Evolutionary conservation across 805 yeast genomes (phyloP).

Genomic region (Wickerhamiella vanderwaltii): DNA sequence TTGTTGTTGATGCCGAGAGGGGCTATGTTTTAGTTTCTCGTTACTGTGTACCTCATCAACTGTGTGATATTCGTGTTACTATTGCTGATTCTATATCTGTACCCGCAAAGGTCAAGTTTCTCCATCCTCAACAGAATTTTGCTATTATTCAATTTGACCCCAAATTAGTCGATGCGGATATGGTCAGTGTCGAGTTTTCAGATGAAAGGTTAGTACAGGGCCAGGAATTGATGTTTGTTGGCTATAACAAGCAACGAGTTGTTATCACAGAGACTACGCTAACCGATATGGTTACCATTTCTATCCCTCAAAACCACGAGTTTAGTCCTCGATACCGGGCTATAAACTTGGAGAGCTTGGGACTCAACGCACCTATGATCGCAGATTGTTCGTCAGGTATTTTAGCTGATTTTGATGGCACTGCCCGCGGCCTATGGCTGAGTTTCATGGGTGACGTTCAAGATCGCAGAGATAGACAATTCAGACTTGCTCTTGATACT

Average conservation of each 20-base stretch:
- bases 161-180: conserved; percentile 53
- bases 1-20: conserved; percentile 64
- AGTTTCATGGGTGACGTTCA: conserved; percentile 64
- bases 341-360: conserved; percentile 64
- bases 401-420: conserved; percentile 63
- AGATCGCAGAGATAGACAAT: conserved; percentile 47
- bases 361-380: conserved; percentile 60
- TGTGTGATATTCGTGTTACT: conserved; percentile 60
- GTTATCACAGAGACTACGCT: conserved; percentile 65
- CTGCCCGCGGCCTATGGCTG: conserved; percentile 75
- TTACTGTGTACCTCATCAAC: conserved; percentile 67
- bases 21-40: conserved; percentile 77
- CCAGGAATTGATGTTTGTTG: conserved; percentile 64
- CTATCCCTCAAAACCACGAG: conserved; percentile 51
- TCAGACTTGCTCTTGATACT: conserved; percentile 66
- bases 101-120: conserved; percentile 65
- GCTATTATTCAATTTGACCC: conserved; percentile 64
- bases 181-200: conserved; percentile 44
- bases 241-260: conserved; percentile 60
- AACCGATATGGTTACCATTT: conserved; percentile 62
- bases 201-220: conserved; percentile 32
- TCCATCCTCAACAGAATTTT: conserved; percentile 12
- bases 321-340: conserved; percentile 74
- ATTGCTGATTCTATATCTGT: conserved; percentile 77
- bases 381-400: conserved; percentile 72